A percentile compares a stretch with the other conserved stretches of the same genome.
These are phyloP conservation scores for Abrus pulchellus DNA, from an alignment of 306 rosid species.

Conservation along the genomic window DNA sequence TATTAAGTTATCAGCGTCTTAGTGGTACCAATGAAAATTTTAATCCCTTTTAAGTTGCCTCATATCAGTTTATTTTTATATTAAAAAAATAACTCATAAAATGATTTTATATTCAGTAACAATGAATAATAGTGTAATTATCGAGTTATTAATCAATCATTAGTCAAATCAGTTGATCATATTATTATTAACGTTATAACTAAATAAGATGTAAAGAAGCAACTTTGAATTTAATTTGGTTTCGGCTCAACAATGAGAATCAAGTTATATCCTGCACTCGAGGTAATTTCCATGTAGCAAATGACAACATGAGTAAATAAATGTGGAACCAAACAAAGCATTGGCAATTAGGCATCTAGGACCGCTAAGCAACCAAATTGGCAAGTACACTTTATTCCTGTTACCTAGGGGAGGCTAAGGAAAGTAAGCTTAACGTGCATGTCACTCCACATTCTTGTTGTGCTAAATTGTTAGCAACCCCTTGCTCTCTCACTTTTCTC, in stretches of 20 bases:
- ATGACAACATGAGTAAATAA: not conserved
- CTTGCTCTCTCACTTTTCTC: constrained; percentile 17
- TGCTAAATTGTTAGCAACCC: constrained; percentile 43
- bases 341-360: constrained; percentile 1
- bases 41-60: no score
- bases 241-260: not conserved
- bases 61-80: no score
- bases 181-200: no score
- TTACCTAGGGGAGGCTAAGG: not conserved
- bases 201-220: not conserved
- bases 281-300: not conserved
- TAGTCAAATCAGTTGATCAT: no score
- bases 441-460: constrained; percentile 48
- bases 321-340: not conserved
- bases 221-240: not conserved
- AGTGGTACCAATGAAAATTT: no score
- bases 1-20: no score
- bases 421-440: constrained; percentile 50
- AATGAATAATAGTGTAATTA: no score
- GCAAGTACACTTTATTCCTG: constrained; percentile 3
- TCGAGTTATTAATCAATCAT: no score
- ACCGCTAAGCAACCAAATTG: constrained; percentile 28
- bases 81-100: no score
- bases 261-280: not conserved
- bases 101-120: no score